Conservation (phyloP, 2,329 filamentous ascomycete genomes). For the Aspergillus chevalieri region DNA sequence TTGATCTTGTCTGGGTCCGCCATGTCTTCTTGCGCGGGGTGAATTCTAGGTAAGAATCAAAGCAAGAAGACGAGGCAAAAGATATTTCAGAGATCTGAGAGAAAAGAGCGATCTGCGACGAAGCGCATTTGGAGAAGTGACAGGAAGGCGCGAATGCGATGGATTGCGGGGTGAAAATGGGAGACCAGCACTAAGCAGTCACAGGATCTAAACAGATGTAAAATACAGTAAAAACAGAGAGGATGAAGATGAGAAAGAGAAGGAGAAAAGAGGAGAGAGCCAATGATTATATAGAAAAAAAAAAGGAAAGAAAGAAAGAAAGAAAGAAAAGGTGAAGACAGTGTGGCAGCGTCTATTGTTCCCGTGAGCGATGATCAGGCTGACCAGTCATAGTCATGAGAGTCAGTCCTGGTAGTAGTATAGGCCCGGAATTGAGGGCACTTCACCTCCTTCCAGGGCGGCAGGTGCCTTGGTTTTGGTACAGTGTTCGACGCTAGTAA, state of each 20-base stretch:
- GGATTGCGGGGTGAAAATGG: not conserved
- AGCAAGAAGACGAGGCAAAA: not conserved
- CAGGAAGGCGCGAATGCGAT: not conserved
- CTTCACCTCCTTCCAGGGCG: too few species aligned
- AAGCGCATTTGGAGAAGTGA: not conserved
- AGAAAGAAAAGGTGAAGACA: not conserved
- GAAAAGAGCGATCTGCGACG: not conserved
- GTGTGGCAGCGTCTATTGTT: not conserved
- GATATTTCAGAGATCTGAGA: not conserved
- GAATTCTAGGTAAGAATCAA: not conserved
- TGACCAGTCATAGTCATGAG: not conserved
- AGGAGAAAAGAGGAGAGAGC: not conserved
- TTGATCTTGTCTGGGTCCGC: constrained; percentile 18
- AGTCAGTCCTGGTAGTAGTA: too few species aligned
- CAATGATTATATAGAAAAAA: not conserved
- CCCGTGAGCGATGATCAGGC: not conserved
- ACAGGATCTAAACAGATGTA: not conserved
- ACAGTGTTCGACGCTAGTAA: too few species aligned
- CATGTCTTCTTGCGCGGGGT: not conserved
- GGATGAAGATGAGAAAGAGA: not conserved
- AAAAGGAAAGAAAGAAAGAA: not conserved
- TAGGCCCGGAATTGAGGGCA: too few species aligned
- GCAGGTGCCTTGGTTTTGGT: too few species aligned
- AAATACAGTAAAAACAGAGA: not conserved
- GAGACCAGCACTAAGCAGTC: not conserved